A percentile compares a stretch with the other conserved stretches of the same genome.
Evolutionary conservation across 2,329 filamentous ascomycete genomes (phyloP).

Genomic region (Fusarium sacchari): DNA sequence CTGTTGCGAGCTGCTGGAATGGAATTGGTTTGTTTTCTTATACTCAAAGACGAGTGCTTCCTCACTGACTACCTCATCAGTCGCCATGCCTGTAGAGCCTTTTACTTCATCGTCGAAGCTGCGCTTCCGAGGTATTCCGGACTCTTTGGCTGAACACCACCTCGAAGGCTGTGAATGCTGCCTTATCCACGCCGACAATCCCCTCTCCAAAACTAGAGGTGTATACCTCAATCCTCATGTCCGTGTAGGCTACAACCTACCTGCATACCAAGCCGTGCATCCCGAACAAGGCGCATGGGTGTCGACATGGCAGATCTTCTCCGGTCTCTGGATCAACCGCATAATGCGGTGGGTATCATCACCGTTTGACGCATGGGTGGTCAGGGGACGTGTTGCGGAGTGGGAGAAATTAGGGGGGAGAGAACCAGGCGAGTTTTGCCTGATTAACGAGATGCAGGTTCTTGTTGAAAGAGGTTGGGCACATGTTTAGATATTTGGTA

Average conservation of each 20-base stretch:
- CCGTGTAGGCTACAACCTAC: constrained; percentile 70
- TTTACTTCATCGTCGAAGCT: constrained; percentile 61
- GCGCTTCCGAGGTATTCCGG: constrained; percentile 71
- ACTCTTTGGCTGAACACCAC: constrained; percentile 69
- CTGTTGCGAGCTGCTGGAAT: constrained; percentile 59
- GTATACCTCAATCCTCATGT: constrained; percentile 77
- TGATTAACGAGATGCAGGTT: constrained; percentile 71
- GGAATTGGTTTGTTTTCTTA: constrained; percentile 49
- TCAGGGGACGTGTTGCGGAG: constrained; percentile 51
- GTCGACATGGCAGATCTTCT: constrained; percentile 57
- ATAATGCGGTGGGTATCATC: constrained; percentile 55
- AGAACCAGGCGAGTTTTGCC: constrained; percentile 61
- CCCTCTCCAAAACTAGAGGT: constrained; percentile 60
- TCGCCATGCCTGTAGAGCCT: constrained; percentile 63
- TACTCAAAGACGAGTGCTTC: neutral
- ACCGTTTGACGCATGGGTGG: constrained; percentile 46
- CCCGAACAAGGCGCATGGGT: constrained; percentile 55
- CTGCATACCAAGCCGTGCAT: constrained; percentile 63
- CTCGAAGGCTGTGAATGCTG: constrained; percentile 85
- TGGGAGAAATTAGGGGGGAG: constrained; percentile 52
- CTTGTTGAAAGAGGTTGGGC: constrained; percentile 67
- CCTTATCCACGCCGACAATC: constrained; percentile 78
- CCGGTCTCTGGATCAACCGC: constrained; percentile 69
- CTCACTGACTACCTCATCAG: constrained; percentile 35
- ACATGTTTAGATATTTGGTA: constrained; percentile 50